These are phyloP conservation scores for Magnusiomyces tetraspermus DNA, from an alignment of 1,139 yeast genomes.

Conservation along the genomic window DNA sequence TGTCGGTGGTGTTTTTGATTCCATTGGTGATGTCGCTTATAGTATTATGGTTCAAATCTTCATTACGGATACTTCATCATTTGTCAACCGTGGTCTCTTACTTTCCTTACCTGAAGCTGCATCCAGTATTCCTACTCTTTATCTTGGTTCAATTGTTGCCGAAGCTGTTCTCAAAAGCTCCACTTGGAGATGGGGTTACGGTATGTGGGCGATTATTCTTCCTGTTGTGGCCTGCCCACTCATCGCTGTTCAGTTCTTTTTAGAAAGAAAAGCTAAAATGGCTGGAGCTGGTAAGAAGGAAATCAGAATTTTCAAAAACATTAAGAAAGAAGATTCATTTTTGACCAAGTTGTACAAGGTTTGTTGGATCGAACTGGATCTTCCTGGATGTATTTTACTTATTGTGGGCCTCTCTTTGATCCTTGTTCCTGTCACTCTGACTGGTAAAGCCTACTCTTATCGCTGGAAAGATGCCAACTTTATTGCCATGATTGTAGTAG, in stretches of 20 bases:
- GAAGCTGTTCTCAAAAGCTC: conserved; percentile 16
- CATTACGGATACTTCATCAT: conserved; percentile 35
- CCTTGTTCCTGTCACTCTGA: conserved; percentile 18
- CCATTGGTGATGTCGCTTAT: conserved; percentile 34
- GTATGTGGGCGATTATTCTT: conserved; percentile 67
- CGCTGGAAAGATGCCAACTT: conserved; percentile 13
- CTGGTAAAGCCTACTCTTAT: conserved; percentile 9
- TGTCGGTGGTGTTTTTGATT: conserved; percentile 32
- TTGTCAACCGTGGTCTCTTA: conserved; percentile 33
- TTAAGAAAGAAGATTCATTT: conserved; percentile 7
- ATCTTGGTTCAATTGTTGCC: conserved; percentile 18
- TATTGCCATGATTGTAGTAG: conserved; percentile 13
- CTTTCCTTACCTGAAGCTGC: conserved; percentile 14
- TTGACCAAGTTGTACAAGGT: conserved; percentile 9
- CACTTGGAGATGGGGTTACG: conserved; percentile 60
- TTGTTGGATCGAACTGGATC: conserved; percentile 16
- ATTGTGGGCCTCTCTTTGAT: conserved; percentile 17
- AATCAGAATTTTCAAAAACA: conserved; percentile 5
- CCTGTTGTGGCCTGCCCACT: conserved; percentile 55
- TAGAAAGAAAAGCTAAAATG: conserved; percentile 14
- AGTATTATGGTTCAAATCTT: conserved; percentile 33
- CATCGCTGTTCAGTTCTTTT: conserved; percentile 14
- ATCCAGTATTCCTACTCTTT: conserved; percentile 12
- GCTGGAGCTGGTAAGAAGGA: conserved; percentile 7
- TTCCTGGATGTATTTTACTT: conserved; percentile 16